Evolutionary conservation across 2,329 filamentous ascomycete species (phyloP).

Genomic region (Diplodia scrobiculata): DNA sequence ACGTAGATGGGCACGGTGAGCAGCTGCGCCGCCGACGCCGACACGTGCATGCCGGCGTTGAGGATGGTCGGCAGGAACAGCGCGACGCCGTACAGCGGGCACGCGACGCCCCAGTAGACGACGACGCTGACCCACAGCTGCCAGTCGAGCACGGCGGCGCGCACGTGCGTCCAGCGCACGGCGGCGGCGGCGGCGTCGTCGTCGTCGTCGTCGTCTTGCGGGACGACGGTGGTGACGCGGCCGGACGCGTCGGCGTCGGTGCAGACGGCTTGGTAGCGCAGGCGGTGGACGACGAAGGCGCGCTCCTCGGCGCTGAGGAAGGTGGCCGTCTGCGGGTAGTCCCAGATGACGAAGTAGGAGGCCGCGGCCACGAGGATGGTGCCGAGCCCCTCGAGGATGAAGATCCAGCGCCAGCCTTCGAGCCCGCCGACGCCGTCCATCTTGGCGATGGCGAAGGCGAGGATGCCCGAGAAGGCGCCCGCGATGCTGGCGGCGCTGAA

Average conservation of each 20-base stretch:
- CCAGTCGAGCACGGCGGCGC: conserved; percentile 13
- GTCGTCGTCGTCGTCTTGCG: neutral
- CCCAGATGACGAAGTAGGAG: conserved; percentile 58
- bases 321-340: conserved; percentile 51
- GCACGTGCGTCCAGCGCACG: conserved; percentile 10
- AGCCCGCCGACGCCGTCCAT: conserved; percentile 56
- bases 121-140: conserved; percentile 15
- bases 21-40: conserved; percentile 38
- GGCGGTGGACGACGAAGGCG: conserved; percentile 36
- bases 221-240: conserved; percentile 11
- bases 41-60: conserved; percentile 34
- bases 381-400: conserved; percentile 31
- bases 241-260: conserved; percentile 15
- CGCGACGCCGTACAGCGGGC: conserved; percentile 43
- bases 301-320: conserved; percentile 37
- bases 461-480: conserved; percentile 59
- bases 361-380: conserved; percentile 28
- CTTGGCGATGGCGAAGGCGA: conserved; percentile 59
- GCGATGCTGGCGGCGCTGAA: conserved; percentile 57
- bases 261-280: neutral
- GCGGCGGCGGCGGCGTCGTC: too few relatives aligned
- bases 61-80: conserved; percentile 35
- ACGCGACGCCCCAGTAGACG: conserved; percentile 18
- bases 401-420: conserved; percentile 38
- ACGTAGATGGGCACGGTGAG: conserved; percentile 38